A percentile compares a stretch with the other conserved stretches of the same genome.
Evolutionary conservation across 2,329 filamentous ascomycete species (phyloP).

Genomic region (Fusarium armeniacum): DNA sequence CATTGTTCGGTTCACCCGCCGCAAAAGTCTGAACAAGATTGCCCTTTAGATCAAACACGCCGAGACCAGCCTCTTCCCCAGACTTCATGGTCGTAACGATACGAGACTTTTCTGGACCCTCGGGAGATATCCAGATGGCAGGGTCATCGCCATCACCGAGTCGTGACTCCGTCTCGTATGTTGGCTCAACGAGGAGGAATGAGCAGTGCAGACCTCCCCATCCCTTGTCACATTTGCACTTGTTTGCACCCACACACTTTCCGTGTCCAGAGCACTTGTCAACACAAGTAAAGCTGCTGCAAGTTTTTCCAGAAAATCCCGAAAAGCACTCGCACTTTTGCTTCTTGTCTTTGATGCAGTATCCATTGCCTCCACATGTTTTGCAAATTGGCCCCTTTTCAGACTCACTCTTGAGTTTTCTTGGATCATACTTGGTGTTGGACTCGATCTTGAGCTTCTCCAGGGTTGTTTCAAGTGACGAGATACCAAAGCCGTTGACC

Average conservation of each 20-base stretch:
- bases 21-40: constrained; percentile 61
- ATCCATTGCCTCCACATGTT: constrained; percentile 57
- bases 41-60: constrained; percentile 64
- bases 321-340: constrained; percentile 59
- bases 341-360: constrained; percentile 49
- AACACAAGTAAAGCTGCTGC: constrained; percentile 56
- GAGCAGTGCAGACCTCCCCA: constrained; percentile 63
- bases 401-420: constrained; percentile 42
- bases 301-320: constrained; percentile 57
- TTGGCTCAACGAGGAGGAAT: constrained; percentile 59
- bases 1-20: constrained; percentile 66
- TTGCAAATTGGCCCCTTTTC: constrained; percentile 51
- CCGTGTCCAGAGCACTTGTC: constrained; percentile 60
- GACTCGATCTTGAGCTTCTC: constrained; percentile 51
- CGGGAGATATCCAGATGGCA: constrained; percentile 63
- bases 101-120: constrained; percentile 58
- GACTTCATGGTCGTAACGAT: constrained; percentile 68
- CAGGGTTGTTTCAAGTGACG: constrained; percentile 56
- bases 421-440: constrained; percentile 58
- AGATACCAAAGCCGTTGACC: constrained; percentile 57
- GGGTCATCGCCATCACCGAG: constrained; percentile 63
- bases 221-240: constrained; percentile 58
- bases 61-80: constrained; percentile 62
- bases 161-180: constrained; percentile 60
- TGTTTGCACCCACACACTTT: constrained; percentile 58